Evolutionary conservation across 1,284 basidiomycete species (phyloP).

Genomic region (Papiliotrema laurentii): DNA sequence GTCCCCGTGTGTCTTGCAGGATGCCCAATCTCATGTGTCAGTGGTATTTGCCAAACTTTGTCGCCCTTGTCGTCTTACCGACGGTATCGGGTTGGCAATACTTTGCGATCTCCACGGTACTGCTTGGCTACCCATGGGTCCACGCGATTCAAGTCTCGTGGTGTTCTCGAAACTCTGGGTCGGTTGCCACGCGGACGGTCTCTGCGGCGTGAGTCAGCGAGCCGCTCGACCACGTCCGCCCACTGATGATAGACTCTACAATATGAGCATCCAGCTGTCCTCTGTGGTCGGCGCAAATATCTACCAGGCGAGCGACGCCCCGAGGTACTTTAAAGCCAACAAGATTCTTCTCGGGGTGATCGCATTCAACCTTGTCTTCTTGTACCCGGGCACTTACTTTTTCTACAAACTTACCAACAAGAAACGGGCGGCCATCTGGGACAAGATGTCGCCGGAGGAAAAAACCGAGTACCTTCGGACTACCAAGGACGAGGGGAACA

Average conservation of each 20-base stretch:
- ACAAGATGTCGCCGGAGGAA: slow-evolving; percentile 14
- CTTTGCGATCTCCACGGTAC: slow-evolving; percentile 17
- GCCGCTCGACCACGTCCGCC: background rate
- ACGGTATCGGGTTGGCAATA: slow-evolving; percentile 6
- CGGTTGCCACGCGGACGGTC: slow-evolving; percentile 22
- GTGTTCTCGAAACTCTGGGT: slow-evolving; percentile 13
- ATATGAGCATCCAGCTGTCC: slow-evolving; percentile 22
- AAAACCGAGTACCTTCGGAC: slow-evolving; percentile 22
- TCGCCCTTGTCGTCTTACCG: slow-evolving; percentile 3
- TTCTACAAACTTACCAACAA: slow-evolving; percentile 23
- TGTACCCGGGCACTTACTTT: slow-evolving; percentile 15
- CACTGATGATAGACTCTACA: slow-evolving; percentile 12
- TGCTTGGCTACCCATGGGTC: slow-evolving; percentile 15
- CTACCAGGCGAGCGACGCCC: slow-evolving; percentile 14
- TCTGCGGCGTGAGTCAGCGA: slow-evolving; percentile 8
- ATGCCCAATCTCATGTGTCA: background rate
- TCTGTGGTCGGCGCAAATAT: slow-evolving; percentile 23
- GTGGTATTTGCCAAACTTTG: background rate
- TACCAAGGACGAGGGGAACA: slow-evolving; percentile 27
- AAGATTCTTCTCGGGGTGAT: slow-evolving; percentile 13
- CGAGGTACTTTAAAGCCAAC: slow-evolving; percentile 11
- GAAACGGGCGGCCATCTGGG: slow-evolving; percentile 15
- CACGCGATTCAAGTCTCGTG: slow-evolving; percentile 13
- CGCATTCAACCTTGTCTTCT: slow-evolving; percentile 8
- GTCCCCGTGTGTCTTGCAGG: background rate